Evolutionary conservation across 1,284 basidiomycete species (phyloP).

Genomic region (Microbotryomycetes sp.): DNA sequence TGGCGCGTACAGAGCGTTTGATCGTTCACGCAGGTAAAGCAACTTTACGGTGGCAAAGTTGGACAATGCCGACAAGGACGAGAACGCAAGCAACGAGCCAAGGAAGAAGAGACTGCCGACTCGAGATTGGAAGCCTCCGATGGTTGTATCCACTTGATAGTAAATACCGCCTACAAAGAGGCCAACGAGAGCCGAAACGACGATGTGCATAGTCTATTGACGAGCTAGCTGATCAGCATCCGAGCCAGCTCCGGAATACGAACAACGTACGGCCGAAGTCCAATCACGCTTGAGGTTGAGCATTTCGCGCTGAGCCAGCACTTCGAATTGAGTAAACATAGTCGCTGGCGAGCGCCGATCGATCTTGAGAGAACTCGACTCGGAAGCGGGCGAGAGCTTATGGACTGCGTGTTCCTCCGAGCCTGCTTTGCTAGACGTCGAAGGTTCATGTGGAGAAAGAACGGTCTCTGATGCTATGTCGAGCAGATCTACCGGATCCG

Average conservation of each 20-base stretch:
- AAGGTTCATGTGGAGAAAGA: background rate
- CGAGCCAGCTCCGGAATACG: no score
- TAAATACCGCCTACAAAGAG: constrained; percentile 67
- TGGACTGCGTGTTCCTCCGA: background rate
- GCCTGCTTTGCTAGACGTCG: background rate
- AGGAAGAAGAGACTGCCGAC: constrained; percentile 87
- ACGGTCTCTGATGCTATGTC: constrained; percentile 54
- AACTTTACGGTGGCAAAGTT: constrained; percentile 72
- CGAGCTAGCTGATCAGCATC: background rate
- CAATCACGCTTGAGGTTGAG: constrained; percentile 70
- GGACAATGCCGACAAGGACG: constrained; percentile 74
- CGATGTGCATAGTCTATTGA: constrained; percentile 53
- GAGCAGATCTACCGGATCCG: constrained; percentile 47
- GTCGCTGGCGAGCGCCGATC: constrained; percentile 45
- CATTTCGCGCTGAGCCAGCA: constrained; percentile 71
- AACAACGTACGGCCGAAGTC: constrained; percentile 55
- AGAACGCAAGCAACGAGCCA: constrained; percentile 73
- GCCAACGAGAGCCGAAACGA: constrained; percentile 61
- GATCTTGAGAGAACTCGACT: constrained; percentile 1
- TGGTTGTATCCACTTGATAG: constrained; percentile 65
- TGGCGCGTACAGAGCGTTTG: constrained; percentile 51
- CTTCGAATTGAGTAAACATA: constrained; percentile 77
- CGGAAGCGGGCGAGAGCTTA: background rate
- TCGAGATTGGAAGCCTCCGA: constrained; percentile 84
- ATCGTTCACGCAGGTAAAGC: constrained; percentile 77